phyloP scores from a whole-genome alignment of 768 basidiomycete genomes.

The Xerocomellus dryophilus region DNA sequence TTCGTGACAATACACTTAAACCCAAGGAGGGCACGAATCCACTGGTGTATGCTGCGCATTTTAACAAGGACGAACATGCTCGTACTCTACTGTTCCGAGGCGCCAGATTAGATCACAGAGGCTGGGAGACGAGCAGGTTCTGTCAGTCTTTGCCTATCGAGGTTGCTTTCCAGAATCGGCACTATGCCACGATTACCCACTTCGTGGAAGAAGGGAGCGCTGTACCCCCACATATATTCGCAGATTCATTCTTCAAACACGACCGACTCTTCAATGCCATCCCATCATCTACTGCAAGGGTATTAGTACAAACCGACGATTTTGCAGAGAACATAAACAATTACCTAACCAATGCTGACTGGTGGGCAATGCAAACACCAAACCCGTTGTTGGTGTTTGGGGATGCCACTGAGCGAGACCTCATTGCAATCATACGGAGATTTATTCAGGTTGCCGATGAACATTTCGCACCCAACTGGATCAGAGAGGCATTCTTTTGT shows the following conservation, averaged over 20 bases:
- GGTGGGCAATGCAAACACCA: too few relatives aligned
- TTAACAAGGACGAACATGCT: slow-evolving; percentile 1
- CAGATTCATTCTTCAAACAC: not conserved
- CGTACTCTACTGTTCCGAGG: not conserved
- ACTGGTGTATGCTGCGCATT: slow-evolving; percentile 1
- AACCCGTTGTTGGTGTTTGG: not conserved
- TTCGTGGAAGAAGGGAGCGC: not conserved
- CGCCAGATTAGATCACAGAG: not conserved
- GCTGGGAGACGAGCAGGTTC: not conserved
- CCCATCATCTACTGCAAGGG: not conserved
- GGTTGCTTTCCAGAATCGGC: not conserved
- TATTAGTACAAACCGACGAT: not conserved
- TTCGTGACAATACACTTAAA: not conserved
- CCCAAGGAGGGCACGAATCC: slow-evolving; percentile 4
- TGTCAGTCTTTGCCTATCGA: not conserved
- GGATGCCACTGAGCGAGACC: not conserved
- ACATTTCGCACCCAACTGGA: not conserved
- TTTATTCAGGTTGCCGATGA: not conserved
- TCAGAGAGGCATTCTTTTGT: not conserved
- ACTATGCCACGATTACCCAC: not conserved
- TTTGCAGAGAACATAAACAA: not conserved
- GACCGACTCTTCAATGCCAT: too few relatives aligned
- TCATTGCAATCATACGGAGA: not conserved
- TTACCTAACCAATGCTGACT: not conserved
- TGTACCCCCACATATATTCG: not conserved